These are phyloP conservation scores for Pholiota adiposa DNA, from an alignment of 1,284 basidiomycete genomes.

Conservation along the genomic window DNA sequence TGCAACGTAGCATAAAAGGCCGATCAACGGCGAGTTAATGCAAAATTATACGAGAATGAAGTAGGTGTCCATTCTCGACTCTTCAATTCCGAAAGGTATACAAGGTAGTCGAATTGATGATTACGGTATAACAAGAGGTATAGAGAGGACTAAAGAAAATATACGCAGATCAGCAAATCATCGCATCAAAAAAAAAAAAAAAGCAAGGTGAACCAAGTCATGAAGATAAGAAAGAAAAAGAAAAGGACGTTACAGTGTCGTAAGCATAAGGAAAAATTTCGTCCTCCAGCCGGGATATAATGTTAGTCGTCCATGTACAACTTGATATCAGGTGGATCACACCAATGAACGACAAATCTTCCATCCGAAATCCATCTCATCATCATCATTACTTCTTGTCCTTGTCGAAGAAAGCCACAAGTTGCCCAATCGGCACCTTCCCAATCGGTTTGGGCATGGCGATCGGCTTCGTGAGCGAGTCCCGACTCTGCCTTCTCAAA, in stretches of 20 bases:
- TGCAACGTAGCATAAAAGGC: too few relatives aligned
- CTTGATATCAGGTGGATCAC: not conserved
- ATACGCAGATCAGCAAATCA: conserved; percentile 12
- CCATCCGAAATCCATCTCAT: not conserved
- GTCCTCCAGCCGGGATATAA: not conserved
- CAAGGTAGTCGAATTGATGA: not conserved
- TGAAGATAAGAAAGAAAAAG: not conserved
- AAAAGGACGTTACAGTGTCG: conserved; percentile 16
- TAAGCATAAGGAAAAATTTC: not conserved
- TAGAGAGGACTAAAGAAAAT: not conserved
- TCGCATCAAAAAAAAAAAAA: conserved; percentile 5
- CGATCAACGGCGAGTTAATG: too few relatives aligned
- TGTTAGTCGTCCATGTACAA: not conserved
- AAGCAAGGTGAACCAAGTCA: not conserved
- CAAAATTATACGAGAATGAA: not conserved
- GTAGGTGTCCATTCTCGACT: not conserved
- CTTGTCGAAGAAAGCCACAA: conserved; percentile 83
- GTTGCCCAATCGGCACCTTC: conserved; percentile 73
- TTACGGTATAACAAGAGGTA: conserved; percentile 9
- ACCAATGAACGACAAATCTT: not conserved
- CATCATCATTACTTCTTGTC: conserved; percentile 43
- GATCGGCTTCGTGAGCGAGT: conserved; percentile 46
- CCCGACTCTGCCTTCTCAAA: conserved; percentile 63
- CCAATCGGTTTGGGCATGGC: conserved; percentile 50
- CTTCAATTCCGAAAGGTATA: not conserved